A percentile compares a stretch with the other conserved stretches of the same genome.
These are phyloP conservation scores for Geotrichum candidum DNA, from an alignment of 1,139 yeast genomes.

Conservation along the genomic window DNA sequence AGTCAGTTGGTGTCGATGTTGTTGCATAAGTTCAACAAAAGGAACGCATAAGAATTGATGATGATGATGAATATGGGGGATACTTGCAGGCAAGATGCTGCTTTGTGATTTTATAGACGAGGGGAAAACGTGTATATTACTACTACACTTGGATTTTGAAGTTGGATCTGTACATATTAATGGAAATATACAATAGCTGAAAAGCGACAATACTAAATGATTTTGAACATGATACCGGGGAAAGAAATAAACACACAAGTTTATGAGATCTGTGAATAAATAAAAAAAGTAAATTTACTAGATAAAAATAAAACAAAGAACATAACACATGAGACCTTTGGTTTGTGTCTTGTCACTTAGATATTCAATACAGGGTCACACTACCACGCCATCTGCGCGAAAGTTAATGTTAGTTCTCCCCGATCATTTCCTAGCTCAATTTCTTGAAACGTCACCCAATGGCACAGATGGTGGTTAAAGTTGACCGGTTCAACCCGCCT, in stretches of 20 bases:
- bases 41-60: not conserved
- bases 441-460: not conserved
- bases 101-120: not conserved
- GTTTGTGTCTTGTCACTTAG: not conserved
- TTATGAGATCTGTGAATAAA: not conserved
- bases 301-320: not conserved
- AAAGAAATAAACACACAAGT: not conserved
- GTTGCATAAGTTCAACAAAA: conserved; percentile 44
- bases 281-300: not conserved
- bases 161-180: not conserved
- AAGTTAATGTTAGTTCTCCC: not conserved
- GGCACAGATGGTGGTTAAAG: not conserved
- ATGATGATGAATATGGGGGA: not conserved
- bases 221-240: not conserved
- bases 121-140: not conserved
- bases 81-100: not conserved
- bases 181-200: not conserved
- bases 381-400: no score
- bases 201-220: not conserved
- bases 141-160: not conserved
- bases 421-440: no score
- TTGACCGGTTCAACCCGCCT: no score
- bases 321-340: not conserved
- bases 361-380: not conserved
- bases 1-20: conserved; percentile 78